Percentiles rank a stretch among this genome's conserved stretches.
These are phyloP conservation scores for Hyphodiscus hymeniophilus DNA, from an alignment of 495 filamentous ascomycete genomes.

Conservation along the genomic window DNA sequence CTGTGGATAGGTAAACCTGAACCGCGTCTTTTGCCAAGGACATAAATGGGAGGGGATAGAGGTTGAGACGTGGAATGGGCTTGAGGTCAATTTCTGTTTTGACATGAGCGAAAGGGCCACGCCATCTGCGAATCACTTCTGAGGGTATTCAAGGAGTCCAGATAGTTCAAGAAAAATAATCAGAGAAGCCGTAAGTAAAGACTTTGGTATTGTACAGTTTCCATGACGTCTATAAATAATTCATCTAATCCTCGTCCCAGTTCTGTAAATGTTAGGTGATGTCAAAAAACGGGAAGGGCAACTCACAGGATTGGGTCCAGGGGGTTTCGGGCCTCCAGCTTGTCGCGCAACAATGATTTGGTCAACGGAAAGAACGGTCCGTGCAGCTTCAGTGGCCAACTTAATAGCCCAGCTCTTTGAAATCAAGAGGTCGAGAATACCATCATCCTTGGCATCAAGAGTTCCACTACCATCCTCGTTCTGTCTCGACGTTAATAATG, in stretches of 20 bases:
- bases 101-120: too few relatives aligned
- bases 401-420: conserved; percentile 95
- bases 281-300: not conserved
- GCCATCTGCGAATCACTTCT: too few relatives aligned
- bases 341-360: conserved; percentile 98
- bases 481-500: conserved; percentile 23
- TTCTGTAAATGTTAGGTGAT: conserved; percentile 40
- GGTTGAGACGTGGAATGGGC: too few relatives aligned
- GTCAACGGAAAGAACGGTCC: conserved; percentile 93
- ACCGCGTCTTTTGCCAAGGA: too few relatives aligned
- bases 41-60: too few relatives aligned
- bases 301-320: conserved; percentile 68
- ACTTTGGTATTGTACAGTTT: conserved; percentile 14
- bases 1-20: too few relatives aligned
- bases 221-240: conserved; percentile 11
- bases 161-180: not conserved
- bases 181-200: not conserved
- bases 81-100: too few relatives aligned
- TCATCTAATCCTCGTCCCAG: conserved; percentile 89
- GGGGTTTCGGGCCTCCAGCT: conserved; percentile 94
- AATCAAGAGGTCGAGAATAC: conserved; percentile 85
- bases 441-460: conserved; percentile 79
- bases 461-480: conserved; percentile 71
- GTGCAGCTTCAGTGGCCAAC: conserved; percentile 86
- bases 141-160: too few relatives aligned